Base-by-base conservation (phyloP, 2,329 filamentous ascomycete species). In the Fusarium tupiense region DNA sequence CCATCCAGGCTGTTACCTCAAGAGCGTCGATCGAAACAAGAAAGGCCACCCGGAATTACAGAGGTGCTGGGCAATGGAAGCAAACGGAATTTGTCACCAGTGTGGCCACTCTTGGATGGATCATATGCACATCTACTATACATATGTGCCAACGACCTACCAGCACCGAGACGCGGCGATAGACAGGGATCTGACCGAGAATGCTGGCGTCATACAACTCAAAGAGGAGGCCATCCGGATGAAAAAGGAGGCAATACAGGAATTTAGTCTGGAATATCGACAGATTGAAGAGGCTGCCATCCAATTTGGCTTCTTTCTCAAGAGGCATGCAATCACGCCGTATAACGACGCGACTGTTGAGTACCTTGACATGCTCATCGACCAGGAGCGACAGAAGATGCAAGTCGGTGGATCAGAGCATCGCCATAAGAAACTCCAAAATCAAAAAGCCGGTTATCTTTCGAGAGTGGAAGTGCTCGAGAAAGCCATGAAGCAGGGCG, bases 51-150 rank as follows among this genome's bases (percentile, higher is more conserved):
- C 49, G 13, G 49, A 53, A 20, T 14, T 53, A 1, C 33, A 53
- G n/a, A 35, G 1, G 5, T 53, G 49, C 11, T 24, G 22, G 20
- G 64, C 64, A 4, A 68, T 71, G 43, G 26, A 31, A 26, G 1
- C 2, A 11, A 6, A 14, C 9, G 47, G 40, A 38, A 24, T 33
- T 6, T 68, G 64, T 9, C 2, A 47, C 8, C 19, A 19, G 17
- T 71, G 60, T 29, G 53, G 56, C 1, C 64, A 71, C 40, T 16
- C 12, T 3, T 71, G 64, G 68, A 63, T 60, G 67, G 64, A 67
- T n/a, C 67, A 64, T 31, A 63, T 70, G 58, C 64, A 64, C 26
- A 67, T 70, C 40, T 67, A 63, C 24, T 70, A 63, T 29, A 24
- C 52, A 19, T 64, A 70, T 40, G 29, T 37, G 9, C 38, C 57